Base-by-base conservation (phyloP, 192 early-diverging fungal genomes). In the Funneliformis geosporum region DNA sequence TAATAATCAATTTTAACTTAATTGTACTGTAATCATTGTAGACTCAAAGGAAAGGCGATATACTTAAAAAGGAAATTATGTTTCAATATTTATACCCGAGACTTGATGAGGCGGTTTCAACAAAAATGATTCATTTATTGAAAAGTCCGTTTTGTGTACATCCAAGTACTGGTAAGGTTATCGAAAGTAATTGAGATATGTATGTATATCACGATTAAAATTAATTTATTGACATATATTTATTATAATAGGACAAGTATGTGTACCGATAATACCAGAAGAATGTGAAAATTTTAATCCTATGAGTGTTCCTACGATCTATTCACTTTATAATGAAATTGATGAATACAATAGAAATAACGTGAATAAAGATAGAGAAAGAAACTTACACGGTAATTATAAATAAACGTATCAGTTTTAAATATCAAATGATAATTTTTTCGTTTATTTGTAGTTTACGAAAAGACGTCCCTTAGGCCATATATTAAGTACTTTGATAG, bases 81-180 rank as follows among this genome's bases (percentile, higher is more conserved):
- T 92, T 99, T 77, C 96, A 96, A 84, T 95, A 93, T 78, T 89
- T 89, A 4, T 99, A 99, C 69, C 97, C 97, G 27, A 91, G 97
- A 40, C 88, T 99, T 47, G 96, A 99, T 84, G 91, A 92, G 40
- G 96, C 97, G 70, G 97, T 99, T 28, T 91, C 95, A 2, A 94
- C 90, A 18, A 91, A 93, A 44, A 89, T 97, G 10, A 95, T 93
- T 83, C 97, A 99, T 87, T 94, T 99, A 88, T 89, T 99, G 38
- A 99, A 99, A 83, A 92, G 92, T 80, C 97, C 97, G 8, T 98
- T 99, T 83, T 99, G 96, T 85, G 92, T 97, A 27, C 97, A 99
- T 80, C 97, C 97, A 25, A 95, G 94, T 82, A 97, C 96, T 11
- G 94, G 96, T 90, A 87, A 80, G 79, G 62, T 12, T n/a, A n/a